Percentiles rank a stretch among this genome's conserved stretches.
Conservation (phyloP, 495 filamentous ascomycete species). For the Penicillium ucsense region DNA sequence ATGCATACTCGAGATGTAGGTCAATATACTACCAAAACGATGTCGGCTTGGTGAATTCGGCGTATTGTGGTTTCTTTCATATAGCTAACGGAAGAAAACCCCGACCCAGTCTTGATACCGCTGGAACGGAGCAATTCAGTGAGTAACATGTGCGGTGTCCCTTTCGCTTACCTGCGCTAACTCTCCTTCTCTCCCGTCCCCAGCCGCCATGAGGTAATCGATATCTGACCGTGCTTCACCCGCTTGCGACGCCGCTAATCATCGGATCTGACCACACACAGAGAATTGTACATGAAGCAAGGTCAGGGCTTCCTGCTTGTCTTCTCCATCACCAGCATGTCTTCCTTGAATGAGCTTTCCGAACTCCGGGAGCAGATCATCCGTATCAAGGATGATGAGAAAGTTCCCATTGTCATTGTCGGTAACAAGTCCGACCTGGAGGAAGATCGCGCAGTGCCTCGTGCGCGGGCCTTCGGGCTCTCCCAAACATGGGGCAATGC, state of each 20-base stretch:
- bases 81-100: too few species aligned
- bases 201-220: constrained; percentile 62
- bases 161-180: constrained; percentile 18
- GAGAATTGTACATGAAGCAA: constrained; percentile 94
- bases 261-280: constrained; percentile 9
- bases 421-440: constrained; percentile 97
- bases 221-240: neutral
- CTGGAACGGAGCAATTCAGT: constrained; percentile 98
- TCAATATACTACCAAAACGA: neutral
- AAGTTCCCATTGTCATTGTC: constrained; percentile 88
- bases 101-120: constrained; percentile 71
- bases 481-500: constrained; percentile 82
- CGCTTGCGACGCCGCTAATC: too few species aligned
- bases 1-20: constrained; percentile 93
- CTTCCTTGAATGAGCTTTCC: constrained; percentile 75
- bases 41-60: too few species aligned
- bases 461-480: constrained; percentile 74
- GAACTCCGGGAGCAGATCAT: constrained; percentile 93
- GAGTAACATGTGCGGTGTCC: constrained; percentile 26
- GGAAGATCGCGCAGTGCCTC: constrained; percentile 77
- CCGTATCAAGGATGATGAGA: constrained; percentile 90
- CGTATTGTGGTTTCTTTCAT: too few species aligned
- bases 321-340: constrained; percentile 87
- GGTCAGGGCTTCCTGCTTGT: constrained; percentile 96
- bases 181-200: constrained; percentile 1